Base-by-base conservation (phyloP, 2,329 filamentous ascomycete genomes). In the Exophiala phaeomuriformis region DNA sequence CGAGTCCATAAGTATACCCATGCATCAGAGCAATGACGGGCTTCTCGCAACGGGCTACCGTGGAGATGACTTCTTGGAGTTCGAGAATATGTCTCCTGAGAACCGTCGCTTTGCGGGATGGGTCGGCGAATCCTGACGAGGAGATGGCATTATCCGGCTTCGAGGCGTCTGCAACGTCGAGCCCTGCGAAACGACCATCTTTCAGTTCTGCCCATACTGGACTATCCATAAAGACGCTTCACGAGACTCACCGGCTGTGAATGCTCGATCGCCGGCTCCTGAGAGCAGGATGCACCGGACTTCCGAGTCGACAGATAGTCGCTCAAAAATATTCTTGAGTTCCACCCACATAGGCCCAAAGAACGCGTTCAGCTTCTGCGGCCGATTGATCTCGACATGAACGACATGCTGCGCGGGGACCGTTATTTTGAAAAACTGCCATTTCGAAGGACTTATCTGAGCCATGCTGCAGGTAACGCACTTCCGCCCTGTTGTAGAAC, bases 371-470 rank as follows among this genome's bases (percentile, higher is more conserved):
- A 96, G 75, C 74, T 95, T 95, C 61, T 81, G 71, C 1, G 90
- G 82, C 1, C 90, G 81, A 74, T 94, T 90, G 72, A 95, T 95
- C 72, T 96, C 85, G 55, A 97, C 86, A 68, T 95, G 88, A n/a
- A 84, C 87, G 46, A 96, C 84, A 73, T 83, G 83, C 65, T 84
- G 78, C 36, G 73, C 65, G 0, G 90, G 88, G 40, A 82, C 83
- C n/a, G 79, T 82, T 62, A 94, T 76, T 61, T 83, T 81, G 78
- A 89, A 90, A 75, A 86, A 76, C 62, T 84, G 74, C 49, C 53
- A 46, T n/a, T 52, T 55, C 4, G 56, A 43, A 12, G 49, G 44
- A 8, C 10, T 35, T 10, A 37, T 41, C 29, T 44, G 27, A 31
- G 57, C 45, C 55, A 60, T 60, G 28, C 53, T 7, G 6, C 9